Evolutionary conservation across 148 eudicot genomes (phyloP).

Genomic region (Rhododendron williamsianum): DNA sequence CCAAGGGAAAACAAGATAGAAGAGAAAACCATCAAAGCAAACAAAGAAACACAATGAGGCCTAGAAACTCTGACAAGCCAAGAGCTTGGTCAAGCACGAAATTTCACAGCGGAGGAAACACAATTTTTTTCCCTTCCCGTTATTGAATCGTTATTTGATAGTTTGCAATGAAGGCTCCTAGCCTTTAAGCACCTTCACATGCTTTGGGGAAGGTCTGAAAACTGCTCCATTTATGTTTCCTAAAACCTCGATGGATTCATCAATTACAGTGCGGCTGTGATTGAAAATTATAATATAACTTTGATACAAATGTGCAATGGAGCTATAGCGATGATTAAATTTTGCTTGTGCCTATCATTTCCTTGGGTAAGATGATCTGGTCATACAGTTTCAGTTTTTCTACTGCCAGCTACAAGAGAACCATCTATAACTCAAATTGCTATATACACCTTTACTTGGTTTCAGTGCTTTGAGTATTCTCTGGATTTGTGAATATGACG

Average conservation of each 20-base stretch:
- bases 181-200: background rate
- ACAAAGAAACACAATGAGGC: background rate
- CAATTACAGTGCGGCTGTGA: background rate
- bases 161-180: background rate
- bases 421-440: background rate
- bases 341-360: slow-evolving; percentile 1
- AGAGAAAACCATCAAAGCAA: background rate
- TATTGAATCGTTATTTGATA: background rate
- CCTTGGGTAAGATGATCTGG: background rate
- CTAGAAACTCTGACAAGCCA: background rate
- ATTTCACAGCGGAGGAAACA: background rate
- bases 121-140: background rate
- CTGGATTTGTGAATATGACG: background rate
- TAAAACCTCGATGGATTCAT: background rate
- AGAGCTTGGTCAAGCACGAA: background rate
- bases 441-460: background rate
- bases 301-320: background rate
- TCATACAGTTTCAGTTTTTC: background rate
- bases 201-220: background rate
- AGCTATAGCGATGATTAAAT: background rate
- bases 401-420: background rate
- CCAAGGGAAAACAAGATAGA: background rate
- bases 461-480: background rate
- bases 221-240: background rate
- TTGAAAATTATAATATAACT: background rate